Base-by-base conservation (phyloP, 768 basidiomycete genomes). In the Lactifluus rugatus region DNA sequence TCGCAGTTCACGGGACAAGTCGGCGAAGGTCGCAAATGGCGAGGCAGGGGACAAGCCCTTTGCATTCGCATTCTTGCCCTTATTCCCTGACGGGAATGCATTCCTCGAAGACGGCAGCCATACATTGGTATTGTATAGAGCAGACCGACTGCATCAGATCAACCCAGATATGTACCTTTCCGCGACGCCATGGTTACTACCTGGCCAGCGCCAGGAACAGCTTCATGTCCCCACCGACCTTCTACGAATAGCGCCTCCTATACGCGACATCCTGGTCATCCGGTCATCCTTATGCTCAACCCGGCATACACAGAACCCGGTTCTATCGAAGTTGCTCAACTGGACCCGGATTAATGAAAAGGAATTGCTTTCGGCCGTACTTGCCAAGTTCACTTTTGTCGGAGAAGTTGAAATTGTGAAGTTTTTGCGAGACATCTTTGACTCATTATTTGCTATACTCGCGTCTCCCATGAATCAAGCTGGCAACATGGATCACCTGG, bases 351-450 rank as follows among this genome's bases (percentile, higher is more conserved):
- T 91, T 13, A 65, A 69, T 1, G 82, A 87, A 57, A 78, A 80
- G 56, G 83, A 85, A 9, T 69, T 81, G 11, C 77, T 97, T 17
- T 76, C 83, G 3, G 79, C 82, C 0, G 81, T 90, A 13, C 80
- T 98, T 53, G 78, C 79, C 61, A 84, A 89, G 70, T 92, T 97
- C 70, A 85, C 87, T 2, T 97, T 93, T 68, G 93, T 93, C 17
- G 86, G 89, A 9, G 94, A 98, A 71, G 86, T 89, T 17, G 94
- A 98, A 72, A 92, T 94, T 36, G 88, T 94, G 70, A 94, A 93
- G 70, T 94, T 93, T 70, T 76, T 93, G 19, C 82, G 87, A 25
- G 84, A 91, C 66, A 90, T 94, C 62, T 93, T 98, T 67, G 92
- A 97, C 66, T 82, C 93, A 0, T 81, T 98, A 8, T 97, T 98